Evolutionary conservation across 1,284 basidiomycete genomes (phyloP).

Genomic region (Leccinum pseudoinsigne): DNA sequence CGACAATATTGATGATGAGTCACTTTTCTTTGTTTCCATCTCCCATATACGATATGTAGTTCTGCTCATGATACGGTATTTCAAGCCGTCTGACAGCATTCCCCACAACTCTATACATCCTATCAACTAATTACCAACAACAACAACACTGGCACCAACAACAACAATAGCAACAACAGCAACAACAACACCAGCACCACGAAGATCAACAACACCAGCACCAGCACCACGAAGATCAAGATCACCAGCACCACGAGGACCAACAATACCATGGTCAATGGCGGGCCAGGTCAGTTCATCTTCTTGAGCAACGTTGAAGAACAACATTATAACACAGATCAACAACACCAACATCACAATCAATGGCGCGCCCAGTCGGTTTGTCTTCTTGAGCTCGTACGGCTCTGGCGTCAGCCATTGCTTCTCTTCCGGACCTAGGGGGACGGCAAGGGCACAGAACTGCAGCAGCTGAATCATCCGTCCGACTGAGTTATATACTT

Average conservation of each 20-base stretch:
- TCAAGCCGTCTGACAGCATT: too few relatives aligned
- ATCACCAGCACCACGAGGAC: background rate
- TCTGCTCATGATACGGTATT: too few relatives aligned
- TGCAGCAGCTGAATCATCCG: constrained; percentile 26
- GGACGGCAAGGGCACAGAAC: background rate
- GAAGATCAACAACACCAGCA: background rate
- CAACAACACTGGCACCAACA: background rate
- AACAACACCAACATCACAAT: constrained; percentile 37
- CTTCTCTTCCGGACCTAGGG: constrained; percentile 15
- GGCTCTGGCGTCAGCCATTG: constrained; percentile 9
- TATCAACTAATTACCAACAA: background rate
- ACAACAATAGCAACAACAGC: background rate
- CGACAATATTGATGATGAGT: too few relatives aligned
- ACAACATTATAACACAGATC: constrained; percentile 39
- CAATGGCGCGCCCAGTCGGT: constrained; percentile 2
- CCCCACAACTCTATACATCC: too few relatives aligned
- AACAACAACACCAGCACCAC: background rate
- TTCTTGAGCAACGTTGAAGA: background rate
- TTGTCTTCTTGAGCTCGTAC: constrained; percentile 15
- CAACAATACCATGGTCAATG: background rate
- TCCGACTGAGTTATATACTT: constrained; percentile 28
- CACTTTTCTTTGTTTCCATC: too few relatives aligned
- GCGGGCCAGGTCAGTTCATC: too few relatives aligned
- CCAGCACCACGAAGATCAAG: background rate
- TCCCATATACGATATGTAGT: too few relatives aligned